Evolutionary conservation across 139 green algal species (phyloP).

Genomic region (Volvox africanus): DNA sequence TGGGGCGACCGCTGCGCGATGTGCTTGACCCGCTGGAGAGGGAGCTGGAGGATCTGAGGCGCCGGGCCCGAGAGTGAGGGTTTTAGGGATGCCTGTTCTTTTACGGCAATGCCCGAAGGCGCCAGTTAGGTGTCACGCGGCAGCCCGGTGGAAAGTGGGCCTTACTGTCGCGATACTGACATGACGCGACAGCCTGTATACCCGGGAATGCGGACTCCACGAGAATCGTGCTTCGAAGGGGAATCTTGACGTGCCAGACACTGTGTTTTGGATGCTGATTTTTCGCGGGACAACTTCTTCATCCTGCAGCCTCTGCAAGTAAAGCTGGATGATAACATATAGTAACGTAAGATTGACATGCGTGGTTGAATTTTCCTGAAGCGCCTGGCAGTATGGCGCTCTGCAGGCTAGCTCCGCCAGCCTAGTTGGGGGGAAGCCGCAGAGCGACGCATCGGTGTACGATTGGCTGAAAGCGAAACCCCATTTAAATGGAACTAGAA

Average conservation of each 20-base stretch:
- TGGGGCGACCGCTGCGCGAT: constrained; percentile 29
- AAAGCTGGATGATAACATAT: not conserved
- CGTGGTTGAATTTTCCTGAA: too few relatives aligned
- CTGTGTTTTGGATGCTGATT: not conserved
- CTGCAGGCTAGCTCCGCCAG: too few relatives aligned
- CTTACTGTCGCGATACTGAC: not conserved
- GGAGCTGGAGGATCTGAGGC: constrained; percentile 46
- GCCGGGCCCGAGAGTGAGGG: constrained; percentile 33
- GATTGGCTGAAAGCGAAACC: not conserved
- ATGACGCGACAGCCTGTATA: too few relatives aligned
- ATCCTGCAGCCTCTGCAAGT: not conserved
- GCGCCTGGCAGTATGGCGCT: too few relatives aligned
- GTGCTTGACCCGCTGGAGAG: constrained; percentile 40
- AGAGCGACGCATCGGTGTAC: not conserved
- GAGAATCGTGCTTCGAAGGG: not conserved
- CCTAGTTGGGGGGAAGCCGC: not conserved
- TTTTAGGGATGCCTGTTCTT: not conserved
- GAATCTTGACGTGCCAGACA: not conserved
- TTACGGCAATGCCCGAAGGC: not conserved
- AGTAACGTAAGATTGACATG: not conserved
- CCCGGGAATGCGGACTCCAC: not conserved
- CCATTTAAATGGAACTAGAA: not conserved
- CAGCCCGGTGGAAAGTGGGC: not conserved
- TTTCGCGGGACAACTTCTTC: not conserved
- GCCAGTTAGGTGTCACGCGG: not conserved